Evolutionary conservation across 306 rosid genomes (phyloP).

Genomic region (barrel medic (Medicago truncatula)): DNA sequence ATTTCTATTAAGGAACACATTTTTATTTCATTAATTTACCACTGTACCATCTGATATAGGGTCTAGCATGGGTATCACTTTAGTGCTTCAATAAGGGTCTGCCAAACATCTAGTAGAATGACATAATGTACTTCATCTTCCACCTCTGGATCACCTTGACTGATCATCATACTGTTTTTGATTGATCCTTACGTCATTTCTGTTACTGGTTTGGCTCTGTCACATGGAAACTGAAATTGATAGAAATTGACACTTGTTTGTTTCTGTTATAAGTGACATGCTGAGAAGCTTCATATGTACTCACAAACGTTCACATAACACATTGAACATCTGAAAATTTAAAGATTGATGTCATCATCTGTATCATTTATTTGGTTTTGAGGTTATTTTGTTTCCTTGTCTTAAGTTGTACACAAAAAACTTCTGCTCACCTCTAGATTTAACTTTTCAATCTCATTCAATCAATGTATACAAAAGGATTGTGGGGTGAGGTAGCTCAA

Average conservation of each 20-base stretch:
- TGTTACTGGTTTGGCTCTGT: not conserved
- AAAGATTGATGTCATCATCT: too few relatives aligned
- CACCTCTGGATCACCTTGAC: not conserved
- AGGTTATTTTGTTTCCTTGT: too few relatives aligned
- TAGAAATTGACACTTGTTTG: conserved; percentile 5
- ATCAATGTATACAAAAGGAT: too few relatives aligned
- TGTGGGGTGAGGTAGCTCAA: too few relatives aligned
- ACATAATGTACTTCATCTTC: not conserved
- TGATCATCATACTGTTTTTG: not conserved
- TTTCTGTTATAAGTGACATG: conserved; percentile 13
- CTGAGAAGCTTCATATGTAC: conserved; percentile 8
- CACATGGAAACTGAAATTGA: conserved; percentile 1
- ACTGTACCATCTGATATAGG: conserved; percentile 10
- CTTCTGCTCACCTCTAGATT: too few relatives aligned
- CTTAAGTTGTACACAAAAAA: too few relatives aligned
- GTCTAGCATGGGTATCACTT: not conserved
- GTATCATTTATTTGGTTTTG: too few relatives aligned
- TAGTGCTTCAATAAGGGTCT: not conserved
- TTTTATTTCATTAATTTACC: conserved; percentile 20
- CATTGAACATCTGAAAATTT: too few relatives aligned
- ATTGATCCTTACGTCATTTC: not conserved
- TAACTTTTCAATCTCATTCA: too few relatives aligned
- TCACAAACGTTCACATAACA: too few relatives aligned
- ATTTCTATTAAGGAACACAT: conserved; percentile 32
- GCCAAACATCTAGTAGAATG: not conserved